Base-by-base conservation (phyloP, 1,139 yeast genomes). In the Nematodospora anomalae region DNA sequence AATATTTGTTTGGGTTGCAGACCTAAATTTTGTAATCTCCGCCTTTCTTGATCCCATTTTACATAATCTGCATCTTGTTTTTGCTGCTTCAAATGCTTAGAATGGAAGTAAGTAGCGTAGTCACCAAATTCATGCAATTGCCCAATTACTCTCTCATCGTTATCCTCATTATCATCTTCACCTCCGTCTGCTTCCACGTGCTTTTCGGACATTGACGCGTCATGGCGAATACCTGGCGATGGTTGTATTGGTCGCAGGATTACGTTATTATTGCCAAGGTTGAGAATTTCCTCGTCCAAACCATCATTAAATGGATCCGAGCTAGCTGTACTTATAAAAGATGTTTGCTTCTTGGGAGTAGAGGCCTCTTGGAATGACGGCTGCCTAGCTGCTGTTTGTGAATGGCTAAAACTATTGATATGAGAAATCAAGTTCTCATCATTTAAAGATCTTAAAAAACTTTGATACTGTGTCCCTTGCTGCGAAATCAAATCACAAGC, bases 71-170 rank as follows among this genome's bases (percentile, higher is more conserved):
- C 68, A 54, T 83, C 96, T 41, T 82, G 80, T 36, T 71, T 64
- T 51, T 77, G 86, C 46, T 90, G 95, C 51, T 84, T 84, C 23
- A 58, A 47, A 21, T 67, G 73, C 53, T 90, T 90, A 46, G 82
- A 75, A 7, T 67, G 68, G 50, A 89, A 83, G 52, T 90, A 90
- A 1, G 77, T 66, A 4, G 62, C 78, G 53, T 78, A 85, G 44
- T 80, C 90, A 4, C 87, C 89, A 64, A 83, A 86, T n/a, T 62
- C 66, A 38, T 74, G 76, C 6, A 49, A 50, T 9, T 65, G 66
- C 1, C 68, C 71, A 15, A 66, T 60, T 4, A 50, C 54, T 11
- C 46, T 49, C 8, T 40, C 49, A 14, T 37, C 37, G 10, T 34
- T 34, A 7, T 31, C 38, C 3, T 32, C 34, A 5, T 32, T 37